These are phyloP conservation scores for Elsinoe arachidis DNA, from an alignment of 2,329 filamentous ascomycete species.

Conservation along the genomic window DNA sequence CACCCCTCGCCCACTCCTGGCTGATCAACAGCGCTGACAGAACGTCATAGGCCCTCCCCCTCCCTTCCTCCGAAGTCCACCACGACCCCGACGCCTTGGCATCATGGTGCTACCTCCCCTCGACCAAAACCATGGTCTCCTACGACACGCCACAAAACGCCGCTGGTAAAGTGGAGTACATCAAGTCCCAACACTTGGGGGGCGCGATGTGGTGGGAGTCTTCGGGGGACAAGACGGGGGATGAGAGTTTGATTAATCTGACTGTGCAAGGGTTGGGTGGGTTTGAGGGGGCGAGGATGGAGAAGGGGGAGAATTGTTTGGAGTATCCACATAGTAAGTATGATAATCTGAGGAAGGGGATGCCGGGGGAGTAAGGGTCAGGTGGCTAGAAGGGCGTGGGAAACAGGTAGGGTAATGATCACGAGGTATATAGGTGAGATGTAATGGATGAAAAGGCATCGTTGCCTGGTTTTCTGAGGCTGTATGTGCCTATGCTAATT, in stretches of 20 bases:
- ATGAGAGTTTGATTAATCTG: slow-evolving; percentile 52
- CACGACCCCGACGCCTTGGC: slow-evolving; percentile 58
- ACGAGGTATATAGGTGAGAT: background rate
- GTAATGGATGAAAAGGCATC: background rate
- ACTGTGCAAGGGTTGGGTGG: slow-evolving; percentile 35
- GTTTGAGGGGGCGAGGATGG: slow-evolving; percentile 34
- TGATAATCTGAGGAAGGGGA: slow-evolving; percentile 43
- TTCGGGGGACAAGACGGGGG: slow-evolving; percentile 61
- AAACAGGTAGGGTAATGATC: background rate
- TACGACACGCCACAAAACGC: slow-evolving; percentile 65
- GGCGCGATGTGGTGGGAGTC: slow-evolving; percentile 98
- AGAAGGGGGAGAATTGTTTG: slow-evolving; percentile 40
- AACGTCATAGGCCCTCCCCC: slow-evolving; percentile 61
- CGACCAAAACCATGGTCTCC: slow-evolving; percentile 58
- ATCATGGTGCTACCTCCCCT: slow-evolving; percentile 66
- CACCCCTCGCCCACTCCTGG: background rate
- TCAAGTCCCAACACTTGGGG: slow-evolving; percentile 59
- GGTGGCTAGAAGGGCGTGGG: background rate
- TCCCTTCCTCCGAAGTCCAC: slow-evolving; percentile 52
- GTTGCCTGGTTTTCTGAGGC: background rate
- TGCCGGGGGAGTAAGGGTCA: slow-evolving; percentile 26
- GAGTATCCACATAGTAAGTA: slow-evolving; percentile 46
- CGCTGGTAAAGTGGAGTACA: slow-evolving; percentile 60
- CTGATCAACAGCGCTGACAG: too few species aligned
- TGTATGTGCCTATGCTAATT: background rate